Evolutionary conservation across 1,284 basidiomycete genomes (phyloP), one percentile per base, ranked within the genome.

Genomic region (Ustilago curta): DNA sequence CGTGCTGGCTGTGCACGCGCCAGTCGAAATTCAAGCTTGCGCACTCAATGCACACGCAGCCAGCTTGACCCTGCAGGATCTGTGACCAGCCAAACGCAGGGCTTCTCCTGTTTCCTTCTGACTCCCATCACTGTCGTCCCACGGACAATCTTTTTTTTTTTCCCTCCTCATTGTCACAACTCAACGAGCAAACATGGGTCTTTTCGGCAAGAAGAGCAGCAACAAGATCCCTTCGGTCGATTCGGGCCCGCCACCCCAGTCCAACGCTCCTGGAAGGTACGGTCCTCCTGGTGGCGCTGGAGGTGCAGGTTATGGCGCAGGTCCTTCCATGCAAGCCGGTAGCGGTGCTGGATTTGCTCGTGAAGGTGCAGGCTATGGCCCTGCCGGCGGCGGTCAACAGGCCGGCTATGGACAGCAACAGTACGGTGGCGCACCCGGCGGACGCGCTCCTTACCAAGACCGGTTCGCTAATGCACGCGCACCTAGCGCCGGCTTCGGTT

Each of bases 391-490:
- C 39, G 18, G 23, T 5, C 44, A 44, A 23, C 49, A 70, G n/a
- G 35, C 27, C 14, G 52, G 55, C 16, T 56, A 59, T 16, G 62
- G 59, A 21, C 65, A 68, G 55, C 60, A 61, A 27, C 61, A 60
- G 21, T 54, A 72, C 18, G 56, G 63, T 8, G 71, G 67, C 16
- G 59, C 59, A 23, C 44, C 60, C 9, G 53, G 58, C 5, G 63
- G 45, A 29, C 32, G 32, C 1, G 47, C 45, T 11, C 60, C 37
- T 16, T 68, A 68, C 32, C 70, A 69, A 37, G 68, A 70, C 32
- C 63, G 69, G 16, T 81, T 78, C 42, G 66, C 72, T 23, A 70
- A 78, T 39, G 78, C 78, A 1, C 59, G 67, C 19, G 67, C 79
- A n/a, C 79, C 79, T 4, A 32, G 40, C 31, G 44, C 59, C 2